Conservation (phyloP, 768 basidiomycete species). For the Trametes villosa region DNA sequence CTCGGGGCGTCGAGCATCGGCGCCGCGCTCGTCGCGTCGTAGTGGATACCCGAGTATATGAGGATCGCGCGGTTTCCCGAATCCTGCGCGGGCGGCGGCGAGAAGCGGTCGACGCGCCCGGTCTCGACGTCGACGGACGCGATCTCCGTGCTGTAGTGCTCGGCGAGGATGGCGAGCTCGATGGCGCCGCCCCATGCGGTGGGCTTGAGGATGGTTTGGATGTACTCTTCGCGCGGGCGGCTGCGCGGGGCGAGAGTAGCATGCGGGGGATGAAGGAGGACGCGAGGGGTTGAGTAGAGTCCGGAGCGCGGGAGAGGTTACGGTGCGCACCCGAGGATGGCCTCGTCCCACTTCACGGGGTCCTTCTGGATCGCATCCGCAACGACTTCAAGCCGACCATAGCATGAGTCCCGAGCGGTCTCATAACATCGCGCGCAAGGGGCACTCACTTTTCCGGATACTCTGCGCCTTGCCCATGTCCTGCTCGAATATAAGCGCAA, state of each 20-base stretch:
- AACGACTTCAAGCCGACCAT: constrained; percentile 57
- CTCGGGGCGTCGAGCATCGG: constrained; percentile 74
- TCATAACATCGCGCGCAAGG: neutral
- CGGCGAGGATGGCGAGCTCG: constrained; percentile 84
- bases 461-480: constrained; percentile 68
- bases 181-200: constrained; percentile 96
- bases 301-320: neutral
- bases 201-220: constrained; percentile 77
- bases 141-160: constrained; percentile 85
- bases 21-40: constrained; percentile 87
- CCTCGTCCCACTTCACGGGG: constrained; percentile 77
- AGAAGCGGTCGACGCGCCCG: constrained; percentile 84
- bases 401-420: neutral
- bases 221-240: constrained; percentile 69
- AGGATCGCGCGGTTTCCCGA: constrained; percentile 55
- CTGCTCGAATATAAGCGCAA: constrained; percentile 86
- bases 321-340: constrained; percentile 76
- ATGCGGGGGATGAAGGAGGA: neutral
- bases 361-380: constrained; percentile 79
- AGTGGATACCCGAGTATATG: constrained; percentile 97
- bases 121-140: constrained; percentile 91
- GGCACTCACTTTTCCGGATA: constrained; percentile 71
- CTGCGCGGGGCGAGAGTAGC: constrained; percentile 37
- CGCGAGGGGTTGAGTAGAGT: neutral
- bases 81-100: constrained; percentile 50